A percentile compares a stretch with the other conserved stretches of the same genome.
Evolutionary conservation across 1,284 basidiomycete species (phyloP).

Genomic region (Thecaphora frezii): DNA sequence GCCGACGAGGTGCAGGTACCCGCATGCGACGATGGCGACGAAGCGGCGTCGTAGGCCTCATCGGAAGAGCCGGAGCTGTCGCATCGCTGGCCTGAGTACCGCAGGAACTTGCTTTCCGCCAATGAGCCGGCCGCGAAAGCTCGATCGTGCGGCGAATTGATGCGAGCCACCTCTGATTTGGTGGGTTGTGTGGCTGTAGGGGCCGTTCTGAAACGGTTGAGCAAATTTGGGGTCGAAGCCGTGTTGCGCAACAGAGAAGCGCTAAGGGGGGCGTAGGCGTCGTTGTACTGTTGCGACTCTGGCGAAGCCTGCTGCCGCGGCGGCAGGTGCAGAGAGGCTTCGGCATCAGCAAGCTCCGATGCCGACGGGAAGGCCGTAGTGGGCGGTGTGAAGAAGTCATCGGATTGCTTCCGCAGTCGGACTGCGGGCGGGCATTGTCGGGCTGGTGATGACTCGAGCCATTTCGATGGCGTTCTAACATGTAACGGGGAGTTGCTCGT

Average conservation of each 20-base stretch:
- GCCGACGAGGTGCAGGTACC: constrained; percentile 35
- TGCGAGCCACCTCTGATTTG: too few species aligned
- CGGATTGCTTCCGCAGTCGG: not conserved
- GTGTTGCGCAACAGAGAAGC: constrained; percentile 38
- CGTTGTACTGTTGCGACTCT: not conserved
- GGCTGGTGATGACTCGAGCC: constrained; percentile 7
- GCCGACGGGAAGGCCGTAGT: constrained; percentile 15
- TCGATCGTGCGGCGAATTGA: too few species aligned
- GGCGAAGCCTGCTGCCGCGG: not conserved
- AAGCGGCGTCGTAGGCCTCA: constrained; percentile 27
- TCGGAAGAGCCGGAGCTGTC: constrained; percentile 30
- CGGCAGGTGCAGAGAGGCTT: constrained; percentile 3
- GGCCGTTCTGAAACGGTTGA: constrained; percentile 17
- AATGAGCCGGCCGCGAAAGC: not conserved
- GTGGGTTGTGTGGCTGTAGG: too few species aligned
- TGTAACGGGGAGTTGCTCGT: not conserved
- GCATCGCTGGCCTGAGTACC: constrained; percentile 24
- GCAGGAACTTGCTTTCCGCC: constrained; percentile 3
- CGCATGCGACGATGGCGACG: constrained; percentile 25
- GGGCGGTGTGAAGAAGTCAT: constrained; percentile 24
- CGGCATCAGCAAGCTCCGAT: not conserved
- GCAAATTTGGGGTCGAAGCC: constrained; percentile 47
- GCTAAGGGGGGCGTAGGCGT: constrained; percentile 13
- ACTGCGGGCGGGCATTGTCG: not conserved
- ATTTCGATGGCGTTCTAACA: constrained; percentile 6